phyloP scores from a whole-genome alignment of 164 flowering plant species.

The Protea cynaroides region DNA sequence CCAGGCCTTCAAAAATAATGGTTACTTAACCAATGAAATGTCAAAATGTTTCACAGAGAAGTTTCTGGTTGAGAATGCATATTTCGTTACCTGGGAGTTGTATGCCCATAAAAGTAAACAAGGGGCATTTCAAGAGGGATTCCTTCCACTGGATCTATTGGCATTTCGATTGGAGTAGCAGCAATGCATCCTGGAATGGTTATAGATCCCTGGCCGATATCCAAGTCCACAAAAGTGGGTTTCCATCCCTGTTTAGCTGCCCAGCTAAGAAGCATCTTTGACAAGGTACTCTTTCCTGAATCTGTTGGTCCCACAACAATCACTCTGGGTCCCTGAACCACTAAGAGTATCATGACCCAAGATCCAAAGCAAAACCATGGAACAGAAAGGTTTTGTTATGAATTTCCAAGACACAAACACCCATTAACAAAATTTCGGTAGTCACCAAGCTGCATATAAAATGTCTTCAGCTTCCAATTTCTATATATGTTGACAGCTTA shows the following conservation, averaged over 20 bases:
- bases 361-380: slow-evolving; percentile 3
- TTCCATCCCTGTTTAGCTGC: slow-evolving; percentile 98
- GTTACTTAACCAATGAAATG: not conserved
- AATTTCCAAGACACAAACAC: not conserved
- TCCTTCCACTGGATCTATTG: slow-evolving; percentile 96
- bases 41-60: not conserved
- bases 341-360: slow-evolving; percentile 10
- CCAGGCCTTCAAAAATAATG: not conserved
- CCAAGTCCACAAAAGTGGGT: slow-evolving; percentile 90
- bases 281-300: slow-evolving; percentile 86
- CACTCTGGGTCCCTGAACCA: slow-evolving; percentile 77
- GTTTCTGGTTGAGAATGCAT: not conserved
- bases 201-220: slow-evolving; percentile 92
- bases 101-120: slow-evolving; percentile 82
- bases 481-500: not conserved
- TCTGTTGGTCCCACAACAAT: slow-evolving; percentile 92
- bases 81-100: slow-evolving; percentile 64
- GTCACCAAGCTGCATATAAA: not conserved
- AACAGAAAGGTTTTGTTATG: not conserved
- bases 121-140: slow-evolving; percentile 96
- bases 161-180: slow-evolving; percentile 91
- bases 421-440: not conserved
- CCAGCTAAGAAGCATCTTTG: slow-evolving; percentile 92
- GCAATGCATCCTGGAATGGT: slow-evolving; percentile 84
- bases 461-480: not conserved